These are phyloP conservation scores for Penicillium subrubescens DNA, from an alignment of 495 filamentous ascomycete species.

Conservation along the genomic window DNA sequence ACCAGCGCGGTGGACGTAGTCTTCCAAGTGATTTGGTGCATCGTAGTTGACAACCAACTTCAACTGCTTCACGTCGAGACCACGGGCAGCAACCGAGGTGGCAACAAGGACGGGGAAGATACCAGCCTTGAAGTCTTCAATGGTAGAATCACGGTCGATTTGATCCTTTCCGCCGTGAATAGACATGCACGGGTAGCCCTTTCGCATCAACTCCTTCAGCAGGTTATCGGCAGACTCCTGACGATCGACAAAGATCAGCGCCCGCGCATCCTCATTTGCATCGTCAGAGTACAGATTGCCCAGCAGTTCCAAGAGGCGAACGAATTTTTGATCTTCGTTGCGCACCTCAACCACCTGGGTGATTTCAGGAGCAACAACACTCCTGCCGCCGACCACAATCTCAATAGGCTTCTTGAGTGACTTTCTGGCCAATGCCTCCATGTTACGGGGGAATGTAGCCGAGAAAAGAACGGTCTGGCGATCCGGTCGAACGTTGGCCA, in stretches of 20 bases:
- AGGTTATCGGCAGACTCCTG: slow-evolving; percentile 92
- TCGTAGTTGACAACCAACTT: slow-evolving; percentile 98
- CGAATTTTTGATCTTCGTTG: slow-evolving; percentile 79
- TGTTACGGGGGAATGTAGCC: slow-evolving; percentile 91
- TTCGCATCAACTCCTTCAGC: slow-evolving; percentile 77
- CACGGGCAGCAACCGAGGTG: slow-evolving; percentile 94
- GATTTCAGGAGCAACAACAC: slow-evolving; percentile 92
- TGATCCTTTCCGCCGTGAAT: slow-evolving; percentile 98
- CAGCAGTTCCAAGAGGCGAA: slow-evolving; percentile 80
- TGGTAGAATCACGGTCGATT: slow-evolving; percentile 90
- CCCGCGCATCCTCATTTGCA: slow-evolving; percentile 79
- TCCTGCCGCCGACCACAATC: slow-evolving; percentile 88
- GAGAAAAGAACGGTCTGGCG: slow-evolving; percentile 95
- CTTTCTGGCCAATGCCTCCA: slow-evolving; percentile 90
- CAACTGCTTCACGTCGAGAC: slow-evolving; percentile 94
- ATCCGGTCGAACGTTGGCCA: slow-evolving; percentile 86
- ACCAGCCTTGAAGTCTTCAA: slow-evolving; percentile 92
- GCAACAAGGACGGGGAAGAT: slow-evolving; percentile 88
- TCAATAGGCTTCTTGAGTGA: slow-evolving; percentile 83
- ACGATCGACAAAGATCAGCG: slow-evolving; percentile 90
- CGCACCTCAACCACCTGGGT: slow-evolving; percentile 91
- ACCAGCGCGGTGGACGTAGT: slow-evolving; percentile 96
- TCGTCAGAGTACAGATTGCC: slow-evolving; percentile 82
- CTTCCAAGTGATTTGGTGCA: slow-evolving; percentile 93
- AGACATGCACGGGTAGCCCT: slow-evolving; percentile 92